Evolutionary conservation across 768 basidiomycete species (phyloP), one percentile per base, ranked within the genome.

Genomic region (Candolleomyces aberdarensis): DNA sequence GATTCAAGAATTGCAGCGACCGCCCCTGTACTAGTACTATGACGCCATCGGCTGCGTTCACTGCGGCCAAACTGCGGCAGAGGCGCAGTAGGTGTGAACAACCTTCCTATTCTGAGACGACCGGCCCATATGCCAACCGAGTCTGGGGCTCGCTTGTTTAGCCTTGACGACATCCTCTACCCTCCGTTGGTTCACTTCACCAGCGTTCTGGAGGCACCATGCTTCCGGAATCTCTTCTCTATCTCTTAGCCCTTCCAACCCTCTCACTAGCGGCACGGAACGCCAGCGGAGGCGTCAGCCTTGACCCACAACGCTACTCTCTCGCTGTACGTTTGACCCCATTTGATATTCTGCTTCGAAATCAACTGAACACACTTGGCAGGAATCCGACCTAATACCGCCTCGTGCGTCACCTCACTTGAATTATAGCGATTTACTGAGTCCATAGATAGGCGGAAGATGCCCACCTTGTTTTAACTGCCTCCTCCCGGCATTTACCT

Each of bases 391-490:
- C 32, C 17, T 54, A 15, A 7, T 54, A n/a, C 32, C 32, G 11
- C 52, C 63, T 54, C 59, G 63, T 63, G 41, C 46, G 59, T 41
- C 43, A 36, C 10, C 22, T 49, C 14, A 14, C n/a, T 13, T 14
- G 20, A 31, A 22, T 20, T 49, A 11, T n/a, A 3, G 22, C 1
- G 15, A n/a, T 49, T 10, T 26, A 31, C 36, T 36, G 36, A 36
- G 36, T 7, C 8, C 8, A 36, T 36, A 36, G 11, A 36, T 19
- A 17, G 31, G 52, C 86, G 85, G 78, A 31, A 78, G 84, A 73
- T 92, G 91, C 64, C 91, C 91, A 7, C 90, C 90, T 3, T 98
- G 96, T 75, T 99, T 99, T 80, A 98, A 99, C 73, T 99, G 96
- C 72, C 80, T 94, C 58, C 80, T 99, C 15, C 94, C 95, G 0